These are phyloP conservation scores for Cercospora sesami DNA, from an alignment of 2,329 filamentous ascomycete genomes.

Conservation along the genomic window DNA sequence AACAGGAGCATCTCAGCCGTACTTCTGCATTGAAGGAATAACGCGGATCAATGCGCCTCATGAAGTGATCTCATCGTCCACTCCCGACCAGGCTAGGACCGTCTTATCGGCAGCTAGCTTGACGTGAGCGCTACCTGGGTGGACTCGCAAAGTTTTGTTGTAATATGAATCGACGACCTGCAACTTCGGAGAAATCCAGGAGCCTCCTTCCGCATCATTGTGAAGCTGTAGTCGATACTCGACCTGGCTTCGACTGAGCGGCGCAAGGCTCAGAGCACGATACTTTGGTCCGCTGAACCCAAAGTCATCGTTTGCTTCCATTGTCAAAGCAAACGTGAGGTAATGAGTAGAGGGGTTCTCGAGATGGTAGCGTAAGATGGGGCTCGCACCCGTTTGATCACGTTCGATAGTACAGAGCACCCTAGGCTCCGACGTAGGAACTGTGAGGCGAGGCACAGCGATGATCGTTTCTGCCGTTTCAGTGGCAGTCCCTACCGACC, in stretches of 20 bases:
- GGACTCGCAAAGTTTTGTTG: slow-evolving; percentile 80
- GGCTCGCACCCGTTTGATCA: slow-evolving; percentile 19
- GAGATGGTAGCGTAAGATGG: slow-evolving; percentile 65
- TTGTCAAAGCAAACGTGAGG: slow-evolving; percentile 84
- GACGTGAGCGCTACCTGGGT: slow-evolving; percentile 75
- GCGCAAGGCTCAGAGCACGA: slow-evolving; percentile 75
- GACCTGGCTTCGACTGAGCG: slow-evolving; percentile 72
- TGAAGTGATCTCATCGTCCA: neutral
- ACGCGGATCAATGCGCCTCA: neutral
- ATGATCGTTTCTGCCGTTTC: slow-evolving; percentile 61
- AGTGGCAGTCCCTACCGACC: slow-evolving; percentile 60
- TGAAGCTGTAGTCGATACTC: slow-evolving; percentile 73
- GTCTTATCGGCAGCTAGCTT: slow-evolving; percentile 53
- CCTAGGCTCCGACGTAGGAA: slow-evolving; percentile 81
- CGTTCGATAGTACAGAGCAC: slow-evolving; percentile 61
- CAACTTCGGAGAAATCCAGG: slow-evolving; percentile 71
- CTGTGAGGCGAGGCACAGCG: slow-evolving; percentile 73
- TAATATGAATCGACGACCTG: slow-evolving; percentile 88
- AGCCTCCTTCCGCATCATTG: slow-evolving; percentile 43
- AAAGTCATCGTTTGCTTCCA: slow-evolving; percentile 92
- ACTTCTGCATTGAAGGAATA: neutral
- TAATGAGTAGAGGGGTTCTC: slow-evolving; percentile 96
- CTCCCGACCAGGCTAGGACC: slow-evolving; percentile 13
- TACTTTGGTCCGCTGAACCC: slow-evolving; percentile 89
- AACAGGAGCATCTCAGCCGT: neutral